Evolutionary conservation across 2,329 filamentous ascomycete genomes (phyloP), one percentile per base, ranked within the genome.

Genomic region (Penicillium hordei): DNA sequence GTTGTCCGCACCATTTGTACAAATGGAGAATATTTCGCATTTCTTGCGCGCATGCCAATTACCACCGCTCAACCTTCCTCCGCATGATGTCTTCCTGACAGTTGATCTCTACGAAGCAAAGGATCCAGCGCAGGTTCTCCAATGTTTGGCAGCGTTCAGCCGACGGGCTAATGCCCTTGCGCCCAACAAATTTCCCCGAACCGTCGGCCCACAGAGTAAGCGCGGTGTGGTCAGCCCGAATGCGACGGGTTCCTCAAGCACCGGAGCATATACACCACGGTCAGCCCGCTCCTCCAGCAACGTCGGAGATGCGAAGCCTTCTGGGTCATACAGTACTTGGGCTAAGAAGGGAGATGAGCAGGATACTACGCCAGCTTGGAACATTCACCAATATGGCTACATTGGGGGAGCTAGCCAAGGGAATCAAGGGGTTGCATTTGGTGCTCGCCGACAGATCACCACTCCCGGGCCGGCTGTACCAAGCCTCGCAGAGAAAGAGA

Each of bases 1-100:
- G 71, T 96, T 93, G 1, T 79, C 86, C 40, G 97, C 97, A 93
- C 94, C 94, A 0, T 99, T 99, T 73, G 93, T 97, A 40, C 94
- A 99, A 76, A 97, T 97, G 93, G 94, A 99, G 76, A 99, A 99
- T 74, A 97, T 99, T 71, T 95, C 93, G 5, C 91, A 96, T 72
- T 99, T 97, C 77, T 86, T 99, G 53, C 87, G 86, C 70, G 92
- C 91, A 59, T 96, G 93, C 79, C 90, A 96, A 76, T 81, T 85
- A 50, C 86, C 90, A 27, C 94, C 94, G 0, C 81, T 99, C 52
- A 93, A 88, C 75, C 86, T 99, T 59, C 92, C 91, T 57, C 88
- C 93, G 45, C 94, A 99, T 79, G 94, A 99, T 76, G 87, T 93
- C 65, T 99, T 99, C 78, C 86, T 97, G 60, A 99, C 94, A 5